These are phyloP conservation scores for Aspergillus candidus DNA, from an alignment of 2,329 filamentous ascomycete species.

Conservation along the genomic window DNA sequence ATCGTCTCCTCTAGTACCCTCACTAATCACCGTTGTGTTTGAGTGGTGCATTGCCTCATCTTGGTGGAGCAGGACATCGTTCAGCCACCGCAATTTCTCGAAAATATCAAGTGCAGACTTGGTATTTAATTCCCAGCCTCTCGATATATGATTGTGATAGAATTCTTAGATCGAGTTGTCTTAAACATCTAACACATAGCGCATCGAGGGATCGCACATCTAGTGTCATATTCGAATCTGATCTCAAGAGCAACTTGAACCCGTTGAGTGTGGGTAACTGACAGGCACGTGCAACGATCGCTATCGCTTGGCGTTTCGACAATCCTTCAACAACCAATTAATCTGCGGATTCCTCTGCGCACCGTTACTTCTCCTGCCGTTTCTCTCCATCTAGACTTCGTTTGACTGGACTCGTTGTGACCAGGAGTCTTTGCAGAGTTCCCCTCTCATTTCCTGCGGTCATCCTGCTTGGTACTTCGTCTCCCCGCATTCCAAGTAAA, in stretches of 20 bases:
- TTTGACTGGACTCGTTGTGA: no score
- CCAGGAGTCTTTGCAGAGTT: no score
- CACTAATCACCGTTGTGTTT: no score
- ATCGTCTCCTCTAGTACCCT: no score
- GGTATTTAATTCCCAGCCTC: constrained; percentile 13
- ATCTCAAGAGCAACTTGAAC: no score
- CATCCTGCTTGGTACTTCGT: background rate
- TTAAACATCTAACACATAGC: no score
- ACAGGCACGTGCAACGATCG: constrained; percentile 15
- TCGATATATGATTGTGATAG: constrained; percentile 10
- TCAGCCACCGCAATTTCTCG: constrained; percentile 32
- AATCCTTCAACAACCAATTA: no score
- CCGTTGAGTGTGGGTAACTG: background rate
- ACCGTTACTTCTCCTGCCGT: no score
- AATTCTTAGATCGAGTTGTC: background rate
- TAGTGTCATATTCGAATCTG: no score
- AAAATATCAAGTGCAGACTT: background rate
- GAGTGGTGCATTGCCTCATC: constrained; percentile 3
- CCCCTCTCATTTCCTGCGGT: background rate
- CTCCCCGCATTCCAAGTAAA: no score
- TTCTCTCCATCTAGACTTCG: background rate
- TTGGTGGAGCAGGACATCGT: constrained; percentile 20
- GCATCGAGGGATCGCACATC: no score
- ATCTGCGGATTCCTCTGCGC: no score
- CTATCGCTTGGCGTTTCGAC: constrained; percentile 16